Conservation (phyloP, 805 yeast species). For the Ogataea nitratoaversa region DNA sequence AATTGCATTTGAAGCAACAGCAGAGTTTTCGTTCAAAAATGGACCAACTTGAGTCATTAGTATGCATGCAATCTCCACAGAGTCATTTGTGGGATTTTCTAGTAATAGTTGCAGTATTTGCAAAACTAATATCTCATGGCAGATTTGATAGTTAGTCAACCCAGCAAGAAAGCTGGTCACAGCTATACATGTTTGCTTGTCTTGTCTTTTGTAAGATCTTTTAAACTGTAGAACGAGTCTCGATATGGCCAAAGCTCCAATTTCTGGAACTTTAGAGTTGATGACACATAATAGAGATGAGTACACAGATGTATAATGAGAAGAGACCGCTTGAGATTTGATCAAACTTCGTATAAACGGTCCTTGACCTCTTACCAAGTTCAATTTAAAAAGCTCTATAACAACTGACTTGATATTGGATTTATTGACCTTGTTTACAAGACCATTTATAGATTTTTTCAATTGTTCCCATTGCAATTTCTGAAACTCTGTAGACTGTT, state of each 20-base stretch:
- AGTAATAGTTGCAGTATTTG: conserved; percentile 49
- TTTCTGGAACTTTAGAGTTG: conserved; percentile 62
- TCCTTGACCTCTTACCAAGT: conserved; percentile 60
- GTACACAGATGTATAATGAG: conserved; percentile 40
- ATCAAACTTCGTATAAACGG: conserved; percentile 54
- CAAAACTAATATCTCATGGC: conserved; percentile 48
- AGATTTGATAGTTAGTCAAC: conserved; percentile 58
- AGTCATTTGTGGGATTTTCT: conserved; percentile 43
- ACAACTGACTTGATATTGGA: conserved; percentile 46
- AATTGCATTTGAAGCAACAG: conserved; percentile 32
- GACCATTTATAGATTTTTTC: conserved; percentile 42
- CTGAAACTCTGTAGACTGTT: conserved; percentile 40
- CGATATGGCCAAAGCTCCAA: conserved; percentile 54
- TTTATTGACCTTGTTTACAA: conserved; percentile 42
- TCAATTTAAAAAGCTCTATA: conserved; percentile 48
- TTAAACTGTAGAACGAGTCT: conserved; percentile 59
- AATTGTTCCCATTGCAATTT: conserved; percentile 53
- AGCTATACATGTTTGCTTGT: conserved; percentile 40
- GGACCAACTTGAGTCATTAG: conserved; percentile 52
- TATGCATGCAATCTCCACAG: conserved; percentile 50
- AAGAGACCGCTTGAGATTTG: conserved; percentile 44
- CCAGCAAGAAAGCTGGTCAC: conserved; percentile 53
- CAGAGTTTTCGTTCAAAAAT: conserved; percentile 38
- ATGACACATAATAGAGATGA: conserved; percentile 57
- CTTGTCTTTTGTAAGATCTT: conserved; percentile 43